These are phyloP conservation scores for Penicillium paxilli DNA, from an alignment of 495 filamentous ascomycete species.

Conservation along the genomic window DNA sequence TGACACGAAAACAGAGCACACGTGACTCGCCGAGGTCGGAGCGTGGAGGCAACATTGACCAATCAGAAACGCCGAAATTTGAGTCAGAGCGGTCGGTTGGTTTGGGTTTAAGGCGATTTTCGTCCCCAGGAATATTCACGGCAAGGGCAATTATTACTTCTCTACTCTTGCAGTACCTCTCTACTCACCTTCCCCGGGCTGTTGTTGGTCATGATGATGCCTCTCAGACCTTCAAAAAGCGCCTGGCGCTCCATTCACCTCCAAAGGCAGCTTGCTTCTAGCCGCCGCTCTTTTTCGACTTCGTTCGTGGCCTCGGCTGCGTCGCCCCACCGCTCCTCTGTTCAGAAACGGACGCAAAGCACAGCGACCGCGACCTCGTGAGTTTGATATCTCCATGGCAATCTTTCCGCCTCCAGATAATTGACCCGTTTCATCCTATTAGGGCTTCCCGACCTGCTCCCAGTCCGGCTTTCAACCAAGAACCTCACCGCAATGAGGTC, in stretches of 20 bases:
- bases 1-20: constrained; percentile 9
- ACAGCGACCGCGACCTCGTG: constrained; percentile 50
- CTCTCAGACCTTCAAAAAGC: constrained; percentile 49
- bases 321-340: constrained; percentile 47
- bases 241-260: constrained; percentile 46
- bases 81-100: constrained; percentile 22
- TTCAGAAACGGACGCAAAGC: constrained; percentile 50
- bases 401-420: not conserved
- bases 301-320: constrained; percentile 42
- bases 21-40: constrained; percentile 36
- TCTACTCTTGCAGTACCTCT: constrained; percentile 15
- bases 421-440: constrained; percentile 7
- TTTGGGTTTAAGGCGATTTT: constrained; percentile 27
- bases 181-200: constrained; percentile 25
- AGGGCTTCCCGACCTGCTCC: constrained; percentile 56
- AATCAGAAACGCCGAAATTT: constrained; percentile 32
- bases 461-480: constrained; percentile 72
- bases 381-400: constrained; percentile 17
- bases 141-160: constrained; percentile 24
- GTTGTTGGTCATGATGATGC: constrained; percentile 47
- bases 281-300: constrained; percentile 41
- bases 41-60: constrained; percentile 21
- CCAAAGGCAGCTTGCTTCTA: constrained; percentile 41
- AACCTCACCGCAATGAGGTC: constrained; percentile 59
- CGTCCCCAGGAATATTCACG: constrained; percentile 27